phyloP scores from a whole-genome alignment of 1,284 basidiomycete genomes.

The Ceratobasidium sp. region DNA sequence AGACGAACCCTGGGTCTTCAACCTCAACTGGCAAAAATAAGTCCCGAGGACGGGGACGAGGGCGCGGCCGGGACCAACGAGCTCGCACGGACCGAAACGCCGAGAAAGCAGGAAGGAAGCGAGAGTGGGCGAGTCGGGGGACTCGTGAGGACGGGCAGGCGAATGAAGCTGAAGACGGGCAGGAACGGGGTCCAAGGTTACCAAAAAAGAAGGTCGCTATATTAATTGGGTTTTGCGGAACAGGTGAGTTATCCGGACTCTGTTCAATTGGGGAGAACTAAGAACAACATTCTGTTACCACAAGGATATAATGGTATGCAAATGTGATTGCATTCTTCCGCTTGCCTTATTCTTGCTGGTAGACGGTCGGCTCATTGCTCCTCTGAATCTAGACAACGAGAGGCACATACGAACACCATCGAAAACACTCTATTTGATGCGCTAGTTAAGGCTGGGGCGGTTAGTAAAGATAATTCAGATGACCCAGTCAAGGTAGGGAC shows the following conservation, averaged over 20 bases:
- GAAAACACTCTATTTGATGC: slow-evolving; percentile 91
- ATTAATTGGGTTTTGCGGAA: slow-evolving; percentile 79
- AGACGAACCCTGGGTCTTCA: background rate
- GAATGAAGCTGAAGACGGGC: slow-evolving; percentile 38
- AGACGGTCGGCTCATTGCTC: slow-evolving; percentile 14
- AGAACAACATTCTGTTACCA: background rate
- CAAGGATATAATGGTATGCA: slow-evolving; percentile 92
- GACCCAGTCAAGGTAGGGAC: slow-evolving; percentile 81
- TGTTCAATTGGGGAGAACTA: background rate
- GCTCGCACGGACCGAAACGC: slow-evolving; percentile 28
- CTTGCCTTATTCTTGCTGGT: background rate
- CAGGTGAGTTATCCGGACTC: slow-evolving; percentile 44
- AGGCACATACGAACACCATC: slow-evolving; percentile 81
- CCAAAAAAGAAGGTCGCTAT: slow-evolving; percentile 78
- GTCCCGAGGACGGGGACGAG: slow-evolving; percentile 2
- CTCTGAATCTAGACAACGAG: slow-evolving; percentile 62
- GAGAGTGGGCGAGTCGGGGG: slow-evolving; percentile 23
- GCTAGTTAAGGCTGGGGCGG: slow-evolving; percentile 86
- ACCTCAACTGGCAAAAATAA: slow-evolving; percentile 9
- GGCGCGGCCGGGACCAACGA: slow-evolving; percentile 22
- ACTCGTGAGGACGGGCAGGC: slow-evolving; percentile 40
- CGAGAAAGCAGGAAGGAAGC: slow-evolving; percentile 19
- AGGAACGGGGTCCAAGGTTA: slow-evolving; percentile 37
- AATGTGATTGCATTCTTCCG: slow-evolving; percentile 66
- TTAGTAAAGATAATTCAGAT: slow-evolving; percentile 91